These are phyloP conservation scores for Rutstroemia sp. DNA, from an alignment of 2,329 filamentous ascomycete genomes.

Conservation along the genomic window DNA sequence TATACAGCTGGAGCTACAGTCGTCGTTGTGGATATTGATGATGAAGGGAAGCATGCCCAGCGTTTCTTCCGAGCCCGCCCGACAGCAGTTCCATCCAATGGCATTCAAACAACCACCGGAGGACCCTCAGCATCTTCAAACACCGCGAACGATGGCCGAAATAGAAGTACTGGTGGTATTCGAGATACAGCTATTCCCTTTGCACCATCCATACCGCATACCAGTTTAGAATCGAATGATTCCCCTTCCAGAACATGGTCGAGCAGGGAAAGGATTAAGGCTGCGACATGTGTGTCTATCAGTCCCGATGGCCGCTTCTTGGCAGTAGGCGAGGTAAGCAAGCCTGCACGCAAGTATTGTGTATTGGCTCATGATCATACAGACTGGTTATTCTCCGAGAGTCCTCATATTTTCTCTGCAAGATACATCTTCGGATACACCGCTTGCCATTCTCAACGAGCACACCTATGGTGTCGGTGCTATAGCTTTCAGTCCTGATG, in stretches of 20 bases:
- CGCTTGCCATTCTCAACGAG: slow-evolving; percentile 78
- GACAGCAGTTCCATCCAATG: slow-evolving; percentile 57
- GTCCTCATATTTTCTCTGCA: slow-evolving; percentile 84
- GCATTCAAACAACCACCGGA: slow-evolving; percentile 41
- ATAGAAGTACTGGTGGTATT: slow-evolving; percentile 43
- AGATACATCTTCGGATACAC: slow-evolving; percentile 71
- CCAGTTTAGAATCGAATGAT: slow-evolving; percentile 50
- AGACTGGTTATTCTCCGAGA: slow-evolving; percentile 85
- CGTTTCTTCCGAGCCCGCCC: slow-evolving; percentile 88
- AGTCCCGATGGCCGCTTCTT: slow-evolving; percentile 82
- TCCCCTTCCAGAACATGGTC: slow-evolving; percentile 71
- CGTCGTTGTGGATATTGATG: slow-evolving; percentile 77
- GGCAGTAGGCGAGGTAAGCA: slow-evolving; percentile 73
- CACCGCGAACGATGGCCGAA: slow-evolving; percentile 58
- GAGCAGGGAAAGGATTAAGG: slow-evolving; percentile 87
- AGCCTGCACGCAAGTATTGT: slow-evolving; percentile 5
- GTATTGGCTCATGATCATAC: slow-evolving; percentile 24
- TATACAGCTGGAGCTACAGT: slow-evolving; percentile 90
- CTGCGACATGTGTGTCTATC: slow-evolving; percentile 82
- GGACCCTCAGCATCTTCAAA: slow-evolving; percentile 47
- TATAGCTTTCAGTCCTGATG: slow-evolving; percentile 84
- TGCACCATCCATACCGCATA: slow-evolving; percentile 30
- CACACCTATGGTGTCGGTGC: slow-evolving; percentile 85
- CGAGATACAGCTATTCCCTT: slow-evolving; percentile 37
- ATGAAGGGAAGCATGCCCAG: slow-evolving; percentile 58